Evolutionary conservation across 345 rosid species (phyloP).

Genomic region (Geranium brycei): DNA sequence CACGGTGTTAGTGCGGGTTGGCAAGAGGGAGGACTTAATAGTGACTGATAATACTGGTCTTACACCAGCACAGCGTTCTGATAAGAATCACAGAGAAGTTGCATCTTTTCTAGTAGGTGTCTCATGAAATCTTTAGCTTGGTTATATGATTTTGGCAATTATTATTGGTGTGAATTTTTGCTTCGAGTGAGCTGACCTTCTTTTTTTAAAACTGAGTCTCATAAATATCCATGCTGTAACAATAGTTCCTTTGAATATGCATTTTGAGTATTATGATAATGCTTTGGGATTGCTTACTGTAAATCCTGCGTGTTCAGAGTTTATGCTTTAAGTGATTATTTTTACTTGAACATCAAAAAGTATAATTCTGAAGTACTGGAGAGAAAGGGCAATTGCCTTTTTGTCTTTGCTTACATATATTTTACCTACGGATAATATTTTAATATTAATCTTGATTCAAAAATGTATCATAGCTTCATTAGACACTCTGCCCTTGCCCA

Average conservation of each 20-base stretch:
- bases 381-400: too few species aligned
- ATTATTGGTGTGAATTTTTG: neutral
- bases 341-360: conserved; percentile 2
- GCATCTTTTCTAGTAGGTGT: conserved; percentile 94
- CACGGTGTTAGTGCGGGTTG: conserved; percentile 97
- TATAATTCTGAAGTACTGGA: neutral
- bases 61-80: conserved; percentile 95
- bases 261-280: neutral
- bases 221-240: neutral
- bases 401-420: too few species aligned
- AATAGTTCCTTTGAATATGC: neutral
- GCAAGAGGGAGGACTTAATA: conserved; percentile 83
- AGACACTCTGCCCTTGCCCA: too few species aligned
- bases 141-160: neutral
- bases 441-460: too few species aligned
- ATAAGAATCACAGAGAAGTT: conserved; percentile 95
- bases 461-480: too few species aligned
- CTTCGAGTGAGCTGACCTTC: neutral
- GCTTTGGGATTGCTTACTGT: neutral
- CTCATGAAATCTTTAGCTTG: conserved; percentile 11
- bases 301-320: neutral
- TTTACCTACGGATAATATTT: too few species aligned
- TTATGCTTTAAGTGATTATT: neutral
- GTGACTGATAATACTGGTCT: conserved; percentile 84
- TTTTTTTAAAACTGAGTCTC: neutral